phyloP scores from a whole-genome alignment of 306 rosid genomes.

The Prunus mongolica region DNA sequence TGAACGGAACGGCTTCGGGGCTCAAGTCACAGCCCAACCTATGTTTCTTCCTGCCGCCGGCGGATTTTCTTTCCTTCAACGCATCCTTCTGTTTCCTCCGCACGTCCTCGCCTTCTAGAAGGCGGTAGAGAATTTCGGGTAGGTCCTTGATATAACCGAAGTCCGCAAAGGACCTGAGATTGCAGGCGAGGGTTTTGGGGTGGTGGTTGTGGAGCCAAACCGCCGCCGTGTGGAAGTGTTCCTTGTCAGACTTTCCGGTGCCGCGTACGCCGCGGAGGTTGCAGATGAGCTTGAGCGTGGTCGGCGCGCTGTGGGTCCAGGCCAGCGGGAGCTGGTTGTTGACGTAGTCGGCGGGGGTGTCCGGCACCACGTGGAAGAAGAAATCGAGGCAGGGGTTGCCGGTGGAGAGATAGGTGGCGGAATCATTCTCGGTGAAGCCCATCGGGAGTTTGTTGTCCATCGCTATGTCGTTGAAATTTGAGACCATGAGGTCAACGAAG shows the following conservation, averaged over 20 bases:
- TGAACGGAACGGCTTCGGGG: neutral
- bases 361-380: constrained; percentile 60
- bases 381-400: constrained; percentile 65
- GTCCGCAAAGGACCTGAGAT: constrained; percentile 43
- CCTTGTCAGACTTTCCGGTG: constrained; percentile 56
- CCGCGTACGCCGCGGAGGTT: constrained; percentile 67
- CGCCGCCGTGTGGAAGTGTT: constrained; percentile 45
- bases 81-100: constrained; percentile 22
- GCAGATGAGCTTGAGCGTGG: constrained; percentile 59
- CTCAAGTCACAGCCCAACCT: neutral
- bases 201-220: constrained; percentile 54
- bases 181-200: constrained; percentile 60
- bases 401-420: constrained; percentile 44
- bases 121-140: constrained; percentile 57
- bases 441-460: neutral
- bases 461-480: constrained; percentile 27
- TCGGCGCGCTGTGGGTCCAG: constrained; percentile 44
- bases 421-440: constrained; percentile 37
- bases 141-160: constrained; percentile 76
- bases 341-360: constrained; percentile 31
- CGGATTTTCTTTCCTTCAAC: constrained; percentile 21
- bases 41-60: neutral
- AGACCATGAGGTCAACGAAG: constrained; percentile 34
- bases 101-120: constrained; percentile 40
- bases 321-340: constrained; percentile 28